A percentile compares a stretch with the other conserved stretches of the same genome.
Evolutionary conservation across 257 asterid species (phyloP).

Genomic region (Thymus mandschuricus): DNA sequence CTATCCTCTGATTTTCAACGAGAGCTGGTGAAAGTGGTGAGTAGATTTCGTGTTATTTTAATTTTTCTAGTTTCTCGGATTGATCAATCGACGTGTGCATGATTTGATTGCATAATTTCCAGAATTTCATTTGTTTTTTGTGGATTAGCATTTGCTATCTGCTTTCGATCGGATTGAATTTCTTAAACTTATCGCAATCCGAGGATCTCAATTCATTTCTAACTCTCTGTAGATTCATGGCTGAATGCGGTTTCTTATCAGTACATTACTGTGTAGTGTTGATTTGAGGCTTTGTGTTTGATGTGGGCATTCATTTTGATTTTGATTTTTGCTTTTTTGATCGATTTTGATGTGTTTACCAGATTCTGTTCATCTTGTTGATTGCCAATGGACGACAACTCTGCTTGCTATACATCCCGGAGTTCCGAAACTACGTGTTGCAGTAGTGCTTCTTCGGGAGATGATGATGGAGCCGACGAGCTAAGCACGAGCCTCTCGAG

Average conservation of each 20-base stretch:
- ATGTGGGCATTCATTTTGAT: background rate
- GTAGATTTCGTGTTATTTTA: background rate
- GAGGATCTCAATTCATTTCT: background rate
- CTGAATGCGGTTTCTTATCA: conserved; percentile 3
- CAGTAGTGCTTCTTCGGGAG: conserved; percentile 15
- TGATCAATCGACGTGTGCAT: conserved; percentile 5
- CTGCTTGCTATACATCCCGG: conserved; percentile 7
- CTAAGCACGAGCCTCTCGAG: conserved; percentile 18
- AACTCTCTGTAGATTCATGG: background rate
- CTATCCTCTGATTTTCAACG: background rate
- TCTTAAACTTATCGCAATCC: conserved; percentile 8
- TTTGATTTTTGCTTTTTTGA: background rate
- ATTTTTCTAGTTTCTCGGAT: conserved; percentile 5
- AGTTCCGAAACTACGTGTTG: conserved; percentile 7
- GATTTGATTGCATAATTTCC: conserved; percentile 17
- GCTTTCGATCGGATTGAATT: conserved; percentile 10
- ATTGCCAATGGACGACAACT: conserved; percentile 31
- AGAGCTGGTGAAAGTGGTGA: conserved; percentile 17
- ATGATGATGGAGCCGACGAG: conserved; percentile 20
- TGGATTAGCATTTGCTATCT: conserved; percentile 4
- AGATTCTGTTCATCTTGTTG: conserved; percentile 27
- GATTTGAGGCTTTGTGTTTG: background rate
- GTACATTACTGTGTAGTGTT: background rate
- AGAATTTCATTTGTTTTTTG: conserved; percentile 1
- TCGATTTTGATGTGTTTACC: background rate